Base-by-base conservation (phyloP, 768 basidiomycete species). In the Boletus vermiculosoides region DNA sequence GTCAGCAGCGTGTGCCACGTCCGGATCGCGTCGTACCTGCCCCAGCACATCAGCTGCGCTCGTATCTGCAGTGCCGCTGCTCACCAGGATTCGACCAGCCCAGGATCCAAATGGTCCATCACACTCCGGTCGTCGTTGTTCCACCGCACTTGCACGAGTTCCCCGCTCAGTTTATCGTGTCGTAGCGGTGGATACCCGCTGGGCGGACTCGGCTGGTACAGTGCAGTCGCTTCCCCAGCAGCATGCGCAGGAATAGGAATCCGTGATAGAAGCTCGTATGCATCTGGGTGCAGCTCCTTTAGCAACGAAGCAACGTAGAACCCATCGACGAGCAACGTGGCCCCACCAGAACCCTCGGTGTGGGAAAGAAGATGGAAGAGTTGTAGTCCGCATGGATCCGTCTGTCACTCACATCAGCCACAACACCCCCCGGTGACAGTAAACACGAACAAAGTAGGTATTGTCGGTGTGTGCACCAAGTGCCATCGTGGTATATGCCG, bases 371-470 rank as follows among this genome's bases (percentile, higher is more conserved):
- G 80, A 72, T 99, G 97, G 76, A 98, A 98, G 45, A 97, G 77
- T 65, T 99, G 97, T 13, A 98, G 77, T n/a, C 96, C 95, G 55
- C 89, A 90, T 4, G 96, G 95, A 70, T 98, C 92, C 25, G 90
- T 95, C 90, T 93, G 49, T 50, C 45, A 56, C 16, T 34, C 42
- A 47, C 45, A 61, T 67, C 51, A 65, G 66, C 50, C 50, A 51
- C 40, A 23, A 28, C 33, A 39, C 37, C 40, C 55, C 23, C 28
- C 23, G 55, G 52, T 20, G 0, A 50, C 11, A 15, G 44, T 41
- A 20, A 31, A 25, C 39, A 66, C 66, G 60, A 46, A 72, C 71
- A 51, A 72, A 72, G 60, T 88, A 89, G 11, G 86, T 85, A 42
- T 79, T 86, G 59, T 89, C 87, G 1, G 86, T 88, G 69, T 99